Evolutionary conservation across 345 rosid species (phyloP).

Genomic region (Populus deltoides): DNA sequence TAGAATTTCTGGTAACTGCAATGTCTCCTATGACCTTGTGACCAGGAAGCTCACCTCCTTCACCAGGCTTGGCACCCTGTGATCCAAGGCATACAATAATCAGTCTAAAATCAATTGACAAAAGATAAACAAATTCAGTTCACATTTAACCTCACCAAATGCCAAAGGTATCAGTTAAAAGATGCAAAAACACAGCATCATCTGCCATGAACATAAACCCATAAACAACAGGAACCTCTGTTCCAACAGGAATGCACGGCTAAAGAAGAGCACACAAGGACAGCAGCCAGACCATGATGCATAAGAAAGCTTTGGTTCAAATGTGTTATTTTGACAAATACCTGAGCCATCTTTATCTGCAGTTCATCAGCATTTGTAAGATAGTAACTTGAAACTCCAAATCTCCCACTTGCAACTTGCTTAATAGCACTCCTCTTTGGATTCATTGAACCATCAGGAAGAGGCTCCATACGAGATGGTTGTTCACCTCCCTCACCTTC

Average conservation of each 20-base stretch:
- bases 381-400: conserved; percentile 99
- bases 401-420: conserved; percentile 99
- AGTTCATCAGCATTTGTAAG: conserved; percentile 98
- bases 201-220: conserved; percentile 58
- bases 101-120: conserved; percentile 17
- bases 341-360: conserved; percentile 99
- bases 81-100: conserved; percentile 18
- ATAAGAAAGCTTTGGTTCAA: background rate
- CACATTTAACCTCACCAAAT: conserved; percentile 48
- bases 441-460: conserved; percentile 84
- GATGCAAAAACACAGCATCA: conserved; percentile 49
- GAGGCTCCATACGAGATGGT: conserved; percentile 93
- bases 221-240: conserved; percentile 47
- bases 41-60: conserved; percentile 99
- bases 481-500: conserved; percentile 99
- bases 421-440: conserved; percentile 96
- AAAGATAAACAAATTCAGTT: conserved; percentile 17
- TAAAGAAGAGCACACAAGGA: conserved; percentile 23
- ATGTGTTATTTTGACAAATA: conserved; percentile 22
- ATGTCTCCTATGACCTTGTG: conserved; percentile 99
- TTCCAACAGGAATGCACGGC: conserved; percentile 41
- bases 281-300: conserved; percentile 9
- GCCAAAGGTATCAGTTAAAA: conserved; percentile 41
- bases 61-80: conserved; percentile 99
- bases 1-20: conserved; percentile 92